phyloP scores from a whole-genome alignment of 2,329 filamentous ascomycete species.

The Sporothrix brunneoviolacea region DNA sequence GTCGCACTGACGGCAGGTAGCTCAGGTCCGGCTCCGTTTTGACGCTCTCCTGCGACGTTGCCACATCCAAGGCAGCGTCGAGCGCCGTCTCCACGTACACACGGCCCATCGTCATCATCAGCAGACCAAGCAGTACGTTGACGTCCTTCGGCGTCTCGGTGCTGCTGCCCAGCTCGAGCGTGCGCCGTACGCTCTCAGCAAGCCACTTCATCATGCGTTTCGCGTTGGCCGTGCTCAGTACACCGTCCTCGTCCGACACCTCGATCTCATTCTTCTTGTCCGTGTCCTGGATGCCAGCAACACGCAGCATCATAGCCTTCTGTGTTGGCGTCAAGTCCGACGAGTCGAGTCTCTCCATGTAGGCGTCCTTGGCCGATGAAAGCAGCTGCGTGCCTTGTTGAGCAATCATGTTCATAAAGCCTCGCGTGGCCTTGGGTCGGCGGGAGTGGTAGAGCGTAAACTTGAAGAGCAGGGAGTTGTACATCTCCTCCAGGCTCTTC shows the following conservation, averaged over 20 bases:
- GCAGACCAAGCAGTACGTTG: conserved; percentile 71
- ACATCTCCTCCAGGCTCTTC: conserved; percentile 68
- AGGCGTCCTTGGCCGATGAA: conserved; percentile 81
- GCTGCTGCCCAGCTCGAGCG: conserved; percentile 80
- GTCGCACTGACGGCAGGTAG: conserved; percentile 72
- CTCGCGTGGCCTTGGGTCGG: conserved; percentile 79
- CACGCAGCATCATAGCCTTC: conserved; percentile 80
- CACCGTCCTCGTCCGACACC: conserved; percentile 82
- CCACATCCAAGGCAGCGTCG: conserved; percentile 65
- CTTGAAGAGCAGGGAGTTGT: conserved; percentile 90
- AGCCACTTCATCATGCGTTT: conserved; percentile 98
- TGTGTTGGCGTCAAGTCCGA: conserved; percentile 83
- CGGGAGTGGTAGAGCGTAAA: conserved; percentile 92
- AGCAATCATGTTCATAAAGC: conserved; percentile 86
- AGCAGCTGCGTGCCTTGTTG: conserved; percentile 86
- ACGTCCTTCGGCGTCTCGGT: conserved; percentile 93
- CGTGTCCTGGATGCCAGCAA: conserved; percentile 75
- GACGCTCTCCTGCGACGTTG: conserved; percentile 66
- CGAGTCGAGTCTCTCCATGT: conserved; percentile 81
- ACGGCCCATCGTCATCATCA: conserved; percentile 82
- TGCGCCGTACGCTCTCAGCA: conserved; percentile 86
- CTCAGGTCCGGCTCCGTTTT: conserved; percentile 83
- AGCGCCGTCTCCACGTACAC: conserved; percentile 64
- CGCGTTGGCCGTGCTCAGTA: conserved; percentile 75
- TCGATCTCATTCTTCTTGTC: conserved; percentile 81